Conservation (phyloP, 768 basidiomycete genomes). For the Leccinum rimulosum region DNA sequence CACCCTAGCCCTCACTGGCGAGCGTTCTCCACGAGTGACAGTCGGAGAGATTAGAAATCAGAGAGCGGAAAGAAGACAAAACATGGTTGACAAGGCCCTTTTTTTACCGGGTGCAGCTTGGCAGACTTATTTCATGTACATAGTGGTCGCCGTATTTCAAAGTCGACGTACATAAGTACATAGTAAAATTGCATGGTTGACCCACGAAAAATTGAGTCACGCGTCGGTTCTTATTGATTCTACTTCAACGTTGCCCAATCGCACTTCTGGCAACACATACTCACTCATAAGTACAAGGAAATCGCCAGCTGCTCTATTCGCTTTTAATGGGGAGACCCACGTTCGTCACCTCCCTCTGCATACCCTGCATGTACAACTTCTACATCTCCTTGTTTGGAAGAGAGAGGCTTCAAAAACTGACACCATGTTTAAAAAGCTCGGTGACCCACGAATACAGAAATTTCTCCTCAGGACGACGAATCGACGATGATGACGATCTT, state of each 20-base stretch:
- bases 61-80: too few relatives aligned
- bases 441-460: constrained; percentile 10
- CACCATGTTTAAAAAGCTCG: constrained; percentile 17
- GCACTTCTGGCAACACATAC: constrained; percentile 24
- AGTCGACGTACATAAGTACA: too few relatives aligned
- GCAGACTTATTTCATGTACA: too few relatives aligned
- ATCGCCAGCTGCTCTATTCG: constrained; percentile 23
- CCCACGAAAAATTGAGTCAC: too few relatives aligned
- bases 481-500: constrained; percentile 13
- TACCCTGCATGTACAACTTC: constrained; percentile 36
- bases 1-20: too few relatives aligned
- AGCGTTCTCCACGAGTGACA: too few relatives aligned
- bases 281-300: constrained; percentile 18
- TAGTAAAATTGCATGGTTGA: too few relatives aligned
- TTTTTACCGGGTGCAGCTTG: too few relatives aligned
- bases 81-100: too few relatives aligned
- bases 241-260: constrained; percentile 20
- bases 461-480: constrained; percentile 16
- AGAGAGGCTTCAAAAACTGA: constrained; percentile 17
- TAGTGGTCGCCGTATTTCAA: too few relatives aligned
- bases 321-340: constrained; percentile 31
- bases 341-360: constrained; percentile 31
- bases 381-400: constrained; percentile 33
- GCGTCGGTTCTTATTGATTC: too few relatives aligned
- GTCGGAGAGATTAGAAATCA: too few relatives aligned